A percentile compares a stretch with the other conserved stretches of the same genome.
Evolutionary conservation across 495 filamentous ascomycete genomes (phyloP).

Genomic region (Annulohypoxylon bovei): DNA sequence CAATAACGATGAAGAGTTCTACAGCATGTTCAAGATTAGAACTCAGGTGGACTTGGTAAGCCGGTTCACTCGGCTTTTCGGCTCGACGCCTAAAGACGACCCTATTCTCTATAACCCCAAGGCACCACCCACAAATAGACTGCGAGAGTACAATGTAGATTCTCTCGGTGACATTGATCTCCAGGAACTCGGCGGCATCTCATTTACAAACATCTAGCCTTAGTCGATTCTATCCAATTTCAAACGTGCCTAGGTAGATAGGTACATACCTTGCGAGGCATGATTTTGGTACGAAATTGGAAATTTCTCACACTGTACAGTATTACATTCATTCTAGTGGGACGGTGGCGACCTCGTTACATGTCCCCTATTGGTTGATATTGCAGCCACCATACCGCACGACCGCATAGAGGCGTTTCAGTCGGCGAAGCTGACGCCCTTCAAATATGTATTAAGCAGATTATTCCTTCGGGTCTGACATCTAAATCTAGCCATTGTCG

Average conservation of each 20-base stretch:
- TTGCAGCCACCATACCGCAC: too few relatives aligned
- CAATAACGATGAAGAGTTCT: constrained; percentile 32
- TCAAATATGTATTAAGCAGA: too few relatives aligned
- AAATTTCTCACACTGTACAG: not conserved
- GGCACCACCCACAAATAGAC: constrained; percentile 38
- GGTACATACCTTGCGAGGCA: not conserved
- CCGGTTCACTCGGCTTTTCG: not conserved
- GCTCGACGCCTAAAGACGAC: constrained; percentile 32
- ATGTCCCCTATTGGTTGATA: not conserved
- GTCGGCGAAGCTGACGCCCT: too few relatives aligned
- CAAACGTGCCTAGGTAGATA: too few relatives aligned
- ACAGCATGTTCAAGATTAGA: constrained; percentile 36
- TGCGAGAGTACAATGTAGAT: constrained; percentile 41
- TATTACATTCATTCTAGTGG: not conserved
- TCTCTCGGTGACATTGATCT: constrained; percentile 38
- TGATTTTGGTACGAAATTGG: not conserved
- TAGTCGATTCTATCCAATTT: too few relatives aligned
- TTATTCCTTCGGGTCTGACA: not conserved
- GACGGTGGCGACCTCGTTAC: not conserved
- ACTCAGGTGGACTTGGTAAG: constrained; percentile 31
- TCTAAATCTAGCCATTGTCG: too few relatives aligned
- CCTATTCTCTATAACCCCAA: constrained; percentile 42
- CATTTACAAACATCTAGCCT: constrained; percentile 1
- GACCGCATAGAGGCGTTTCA: not conserved
- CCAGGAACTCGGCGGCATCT: not conserved